Evolutionary conservation across 441 rosid species (phyloP), one percentile per base, ranked within the genome.

Genomic region (Macaranga tanarius): DNA sequence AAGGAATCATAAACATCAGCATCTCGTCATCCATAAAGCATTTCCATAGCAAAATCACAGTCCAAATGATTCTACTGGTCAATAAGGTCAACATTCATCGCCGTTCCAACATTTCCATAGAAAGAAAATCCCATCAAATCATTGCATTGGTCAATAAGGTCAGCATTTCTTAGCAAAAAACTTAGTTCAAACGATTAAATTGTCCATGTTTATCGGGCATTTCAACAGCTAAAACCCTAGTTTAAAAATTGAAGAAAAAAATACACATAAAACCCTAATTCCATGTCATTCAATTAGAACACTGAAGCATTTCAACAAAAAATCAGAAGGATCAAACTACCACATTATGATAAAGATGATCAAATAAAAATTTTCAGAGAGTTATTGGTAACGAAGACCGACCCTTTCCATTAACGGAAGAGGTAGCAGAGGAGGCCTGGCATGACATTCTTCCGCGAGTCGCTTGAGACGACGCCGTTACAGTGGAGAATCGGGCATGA

Each of bases 341-440:
- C 22, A 19, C 52, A 51, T 62, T 62, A 38, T 19, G 40, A 16
- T 20, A 34, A 7, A 61, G 34, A 51, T 40, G 16, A 48, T 51
- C 3, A 23, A 60, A 16, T 52, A 10, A 1, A 57, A n/a, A 5
- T 34, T 34, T n/a, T 5, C 3, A 52, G 26, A 45, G 26, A 65
- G 7, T 5, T 12, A 2, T 19, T 26, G 48, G 31, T 13, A 13
- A 34, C 1, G 58, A 23, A 60, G 22, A 56, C 52, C 17, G 23
- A 90, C 96, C 92, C 84, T 80, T 77, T 16, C 74, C 84, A 55
- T 75, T 76, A 84, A 84, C 81, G 58, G 88, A 68, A 44, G 91
- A 86, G 40, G 91, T 59, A 65, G 88, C 83, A 59, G 91, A 82
- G 65, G 96, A 86, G 48, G 87, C 73, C 80, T 81, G 95, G 83